Base-by-base conservation (phyloP, 2,329 filamentous ascomycete species). In the Cladosporium halotolerans region DNA sequence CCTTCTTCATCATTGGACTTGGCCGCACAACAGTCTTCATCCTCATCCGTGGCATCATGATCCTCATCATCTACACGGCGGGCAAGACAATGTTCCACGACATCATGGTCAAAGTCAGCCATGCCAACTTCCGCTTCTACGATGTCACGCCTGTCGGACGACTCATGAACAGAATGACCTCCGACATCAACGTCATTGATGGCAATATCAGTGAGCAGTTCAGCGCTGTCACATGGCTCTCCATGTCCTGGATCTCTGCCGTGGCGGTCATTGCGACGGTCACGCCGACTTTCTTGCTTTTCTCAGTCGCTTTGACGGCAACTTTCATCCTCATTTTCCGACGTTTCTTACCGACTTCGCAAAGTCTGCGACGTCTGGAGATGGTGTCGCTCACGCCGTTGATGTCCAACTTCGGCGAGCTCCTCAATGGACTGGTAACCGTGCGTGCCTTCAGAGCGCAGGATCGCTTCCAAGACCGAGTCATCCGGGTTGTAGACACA, bases 111-210 rank as follows among this genome's bases (percentile, higher is more conserved):
- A 81, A 80, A 48, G 88, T 96, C 46, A 86, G 85, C 65, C 81
- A 83, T 62, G 88, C 90, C 0, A 91, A 85, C 0, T 95, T 96
- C 71, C 83, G 89, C 1, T 96, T 91, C 69, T 93, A 95, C 72
- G 91, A 96, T 66, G 83, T 89, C 3, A 96, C 91, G 0, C 91
- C 91, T 0, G 84, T 95, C 0, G 91, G 91, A 0, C 82, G 91
- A 44, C 74, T 96, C 57, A 96, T 96, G 88, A 96, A 96, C 67
- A 82, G 91, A 7, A 77, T 96, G 56, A 95, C 90, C 0, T 89
- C 88, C 1, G 90, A 96, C 63, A 93, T 96, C 71, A 88, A 87
- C 28, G 91, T 89, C 46, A 80, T 96, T 0, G 91, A 96, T 63
- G 90, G 90, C 1, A 85, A 87, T n/a, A 87, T 96, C 62, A 86